These are phyloP conservation scores for Plasmopara halstedii DNA, from an alignment of 352 stramenopile genomes.

Conservation along the genomic window DNA sequence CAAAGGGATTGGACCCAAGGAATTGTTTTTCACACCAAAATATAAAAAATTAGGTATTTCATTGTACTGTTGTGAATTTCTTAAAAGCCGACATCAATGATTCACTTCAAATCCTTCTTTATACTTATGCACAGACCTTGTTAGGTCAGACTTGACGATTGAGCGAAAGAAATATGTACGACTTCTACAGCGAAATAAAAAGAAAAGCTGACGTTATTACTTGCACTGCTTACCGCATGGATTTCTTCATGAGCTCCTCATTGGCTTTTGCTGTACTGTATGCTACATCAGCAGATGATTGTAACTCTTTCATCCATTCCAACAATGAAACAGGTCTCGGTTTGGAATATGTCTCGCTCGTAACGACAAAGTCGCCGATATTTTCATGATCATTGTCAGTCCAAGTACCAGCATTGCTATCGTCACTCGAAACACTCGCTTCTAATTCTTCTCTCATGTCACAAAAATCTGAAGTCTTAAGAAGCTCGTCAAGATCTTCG, in stretches of 20 bases:
- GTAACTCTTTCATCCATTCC: constrained; percentile 32
- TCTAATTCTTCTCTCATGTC: neutral
- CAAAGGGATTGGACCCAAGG: too few species aligned
- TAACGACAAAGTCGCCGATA: neutral
- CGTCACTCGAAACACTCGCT: neutral
- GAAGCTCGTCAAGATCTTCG: constrained; percentile 11
- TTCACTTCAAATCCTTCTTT: too few species aligned
- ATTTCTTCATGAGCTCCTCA: constrained; percentile 35
- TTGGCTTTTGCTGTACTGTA: constrained; percentile 39
- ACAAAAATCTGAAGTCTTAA: constrained; percentile 4
- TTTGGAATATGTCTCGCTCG: neutral
- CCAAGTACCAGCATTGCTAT: constrained; percentile 6
- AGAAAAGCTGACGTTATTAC: too few species aligned
- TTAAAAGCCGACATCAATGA: too few species aligned
- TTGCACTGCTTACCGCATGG: constrained; percentile 21
- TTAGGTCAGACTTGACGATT: too few species aligned
- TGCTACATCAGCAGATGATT: constrained; percentile 29
- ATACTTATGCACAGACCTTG: too few species aligned
- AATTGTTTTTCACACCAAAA: too few species aligned
- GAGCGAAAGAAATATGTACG: too few species aligned
- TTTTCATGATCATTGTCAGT: constrained; percentile 3
- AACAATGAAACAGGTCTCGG: constrained; percentile 11
- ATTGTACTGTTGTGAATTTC: too few species aligned
- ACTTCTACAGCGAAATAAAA: too few species aligned
- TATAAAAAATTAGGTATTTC: too few species aligned